Percentiles rank a stretch among this genome's conserved stretches.
Conservation (phyloP, 164 flowering plant species). For the Aristolochia fimbriata region DNA sequence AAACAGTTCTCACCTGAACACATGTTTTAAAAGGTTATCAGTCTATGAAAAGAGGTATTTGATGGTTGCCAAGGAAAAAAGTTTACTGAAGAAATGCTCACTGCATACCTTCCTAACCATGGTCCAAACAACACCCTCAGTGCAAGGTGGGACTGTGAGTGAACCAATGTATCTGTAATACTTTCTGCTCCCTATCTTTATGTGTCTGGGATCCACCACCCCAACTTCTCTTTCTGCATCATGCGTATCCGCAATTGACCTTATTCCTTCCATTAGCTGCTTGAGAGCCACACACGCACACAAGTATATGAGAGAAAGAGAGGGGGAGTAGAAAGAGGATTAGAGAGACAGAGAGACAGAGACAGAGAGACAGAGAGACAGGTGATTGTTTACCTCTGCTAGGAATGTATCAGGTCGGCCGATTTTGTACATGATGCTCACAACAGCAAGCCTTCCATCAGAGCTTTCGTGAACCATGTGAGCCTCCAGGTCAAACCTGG, state of each 20-base stretch:
- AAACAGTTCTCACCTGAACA: slow-evolving; percentile 12
- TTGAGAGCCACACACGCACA: background rate
- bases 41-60: background rate
- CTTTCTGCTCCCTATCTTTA: slow-evolving; percentile 22
- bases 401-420: slow-evolving; percentile 46
- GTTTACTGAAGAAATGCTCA: background rate
- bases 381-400: slow-evolving; percentile 21
- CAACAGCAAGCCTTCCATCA: slow-evolving; percentile 26
- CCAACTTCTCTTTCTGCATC: slow-evolving; percentile 17
- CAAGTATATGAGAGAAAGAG: background rate
- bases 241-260: slow-evolving; percentile 5
- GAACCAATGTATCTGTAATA: slow-evolving; percentile 46
- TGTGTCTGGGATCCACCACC: slow-evolving; percentile 19
- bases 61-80: background rate
- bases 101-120: slow-evolving; percentile 31
- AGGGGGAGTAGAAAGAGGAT: background rate
- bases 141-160: slow-evolving; percentile 39
- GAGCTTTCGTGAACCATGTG: slow-evolving; percentile 46
- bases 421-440: slow-evolving; percentile 38
- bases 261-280: slow-evolving; percentile 21
- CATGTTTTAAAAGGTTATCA: background rate
- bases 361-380: no score
- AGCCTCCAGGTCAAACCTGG: slow-evolving; percentile 23
- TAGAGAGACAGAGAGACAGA: no score
- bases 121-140: slow-evolving; percentile 45